Evolutionary conservation across 192 early-diverging fungal species (phyloP).

Genomic region (Coemansia sp.): DNA sequence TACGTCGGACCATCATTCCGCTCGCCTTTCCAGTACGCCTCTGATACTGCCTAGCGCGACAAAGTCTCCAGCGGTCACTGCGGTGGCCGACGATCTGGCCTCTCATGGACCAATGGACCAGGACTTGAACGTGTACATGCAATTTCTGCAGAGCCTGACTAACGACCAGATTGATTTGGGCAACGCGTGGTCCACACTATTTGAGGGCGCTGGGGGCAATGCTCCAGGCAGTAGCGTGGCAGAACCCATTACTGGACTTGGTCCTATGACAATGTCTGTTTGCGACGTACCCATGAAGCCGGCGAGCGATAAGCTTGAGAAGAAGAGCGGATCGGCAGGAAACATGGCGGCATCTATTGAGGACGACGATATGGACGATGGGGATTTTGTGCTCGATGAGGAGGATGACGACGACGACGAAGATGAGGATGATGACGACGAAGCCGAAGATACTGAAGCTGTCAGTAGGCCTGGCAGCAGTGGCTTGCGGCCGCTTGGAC

Average conservation of each 20-base stretch:
- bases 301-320: background rate
- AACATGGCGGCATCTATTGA: constrained; percentile 13
- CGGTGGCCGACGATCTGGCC: constrained; percentile 6
- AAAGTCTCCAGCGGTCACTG: constrained; percentile 9
- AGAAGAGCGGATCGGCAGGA: background rate
- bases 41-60: background rate
- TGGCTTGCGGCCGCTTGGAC: background rate
- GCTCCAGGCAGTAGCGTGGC: background rate
- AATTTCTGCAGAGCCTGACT: constrained; percentile 47
- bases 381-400: constrained; percentile 50
- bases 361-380: constrained; percentile 53
- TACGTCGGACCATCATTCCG: background rate
- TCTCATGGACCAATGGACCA: constrained; percentile 30
- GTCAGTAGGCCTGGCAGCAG: background rate
- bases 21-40: background rate
- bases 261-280: constrained; percentile 1
- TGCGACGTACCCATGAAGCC: constrained; percentile 1
- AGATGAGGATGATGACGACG: constrained; percentile 44
- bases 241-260: background rate
- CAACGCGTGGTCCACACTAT: constrained; percentile 37
- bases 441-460: constrained; percentile 8
- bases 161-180: constrained; percentile 26
- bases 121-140: constrained; percentile 43
- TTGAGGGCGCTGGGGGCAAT: constrained; percentile 20
- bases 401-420: constrained; percentile 45